A percentile compares a stretch with the other conserved stretches of the same genome.
Evolutionary conservation across 129 eudicot genomes (phyloP).

Genomic region (Silybum marianum): DNA sequence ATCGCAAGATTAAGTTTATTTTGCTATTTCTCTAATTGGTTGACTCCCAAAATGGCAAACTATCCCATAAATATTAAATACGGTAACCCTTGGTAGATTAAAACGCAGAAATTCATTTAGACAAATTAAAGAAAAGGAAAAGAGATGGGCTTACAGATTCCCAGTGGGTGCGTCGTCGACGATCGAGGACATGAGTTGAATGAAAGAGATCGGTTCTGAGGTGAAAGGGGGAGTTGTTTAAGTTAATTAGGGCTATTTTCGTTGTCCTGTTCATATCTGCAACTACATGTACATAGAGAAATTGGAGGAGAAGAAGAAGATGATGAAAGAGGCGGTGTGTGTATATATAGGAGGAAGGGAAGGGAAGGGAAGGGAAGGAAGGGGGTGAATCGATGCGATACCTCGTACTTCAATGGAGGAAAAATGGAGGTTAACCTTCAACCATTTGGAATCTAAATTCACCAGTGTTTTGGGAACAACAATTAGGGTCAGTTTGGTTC

Average conservation of each 20-base stretch:
- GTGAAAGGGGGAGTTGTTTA: conserved; percentile 43
- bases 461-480: background rate
- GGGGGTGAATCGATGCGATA: background rate
- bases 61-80: background rate
- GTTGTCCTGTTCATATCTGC: conserved; percentile 48
- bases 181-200: conserved; percentile 65
- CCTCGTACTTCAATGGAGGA: conserved; percentile 2
- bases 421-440: conserved; percentile 15
- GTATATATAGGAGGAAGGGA: background rate
- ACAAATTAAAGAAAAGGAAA: background rate
- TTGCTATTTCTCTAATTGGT: conserved; percentile 3
- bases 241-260: conserved; percentile 41
- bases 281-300: background rate
- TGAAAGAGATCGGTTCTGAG: conserved; percentile 50
- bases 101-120: background rate
- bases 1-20: background rate
- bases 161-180: conserved; percentile 69
- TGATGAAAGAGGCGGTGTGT: conserved; percentile 1
- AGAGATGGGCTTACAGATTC: conserved; percentile 45
- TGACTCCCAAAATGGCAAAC: background rate
- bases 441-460: conserved; percentile 27
- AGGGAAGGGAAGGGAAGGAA: too few relatives aligned
- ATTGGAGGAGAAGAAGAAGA: background rate
- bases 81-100: background rate
- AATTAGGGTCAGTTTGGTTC: too few relatives aligned